phyloP scores from a whole-genome alignment of 2,329 filamentous ascomycete genomes.

The Albophoma yamanashiensis region DNA sequence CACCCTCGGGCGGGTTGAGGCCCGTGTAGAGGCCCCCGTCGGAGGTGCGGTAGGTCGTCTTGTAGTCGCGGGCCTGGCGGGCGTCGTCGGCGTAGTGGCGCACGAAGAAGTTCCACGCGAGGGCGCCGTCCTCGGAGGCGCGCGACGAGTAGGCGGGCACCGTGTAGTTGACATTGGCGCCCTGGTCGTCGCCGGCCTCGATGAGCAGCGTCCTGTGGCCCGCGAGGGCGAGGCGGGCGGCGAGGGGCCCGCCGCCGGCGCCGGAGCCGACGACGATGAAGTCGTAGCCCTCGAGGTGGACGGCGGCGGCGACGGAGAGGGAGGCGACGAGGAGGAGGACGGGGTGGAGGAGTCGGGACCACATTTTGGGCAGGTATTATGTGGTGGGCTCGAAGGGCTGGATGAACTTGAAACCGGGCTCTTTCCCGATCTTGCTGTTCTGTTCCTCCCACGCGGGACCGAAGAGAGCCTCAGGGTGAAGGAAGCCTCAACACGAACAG shows the following conservation, averaged over 20 bases:
- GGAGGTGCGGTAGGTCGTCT: slow-evolving; percentile 44
- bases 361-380: no score
- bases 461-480: not conserved
- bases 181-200: slow-evolving; percentile 51
- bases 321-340: slow-evolving; percentile 15
- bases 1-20: slow-evolving; percentile 23
- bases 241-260: slow-evolving; percentile 47
- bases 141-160: slow-evolving; percentile 32
- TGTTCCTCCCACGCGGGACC: not conserved
- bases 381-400: no score
- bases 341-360: not conserved
- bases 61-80: slow-evolving; percentile 43
- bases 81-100: slow-evolving; percentile 45
- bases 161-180: slow-evolving; percentile 33
- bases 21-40: slow-evolving; percentile 37
- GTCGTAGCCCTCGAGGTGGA: slow-evolving; percentile 24
- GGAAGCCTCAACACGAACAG: no score
- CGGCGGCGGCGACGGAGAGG: not conserved
- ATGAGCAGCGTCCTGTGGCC: slow-evolving; percentile 50
- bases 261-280: slow-evolving; percentile 55
- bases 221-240: slow-evolving; percentile 45
- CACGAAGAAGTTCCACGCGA: slow-evolving; percentile 56
- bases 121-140: slow-evolving; percentile 42
- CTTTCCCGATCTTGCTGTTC: not conserved
- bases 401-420: not conserved